Evolutionary conservation across 805 yeast genomes (phyloP), one percentile per base, ranked within the genome.

Genomic region (Scheffersomyces ergatensis): DNA sequence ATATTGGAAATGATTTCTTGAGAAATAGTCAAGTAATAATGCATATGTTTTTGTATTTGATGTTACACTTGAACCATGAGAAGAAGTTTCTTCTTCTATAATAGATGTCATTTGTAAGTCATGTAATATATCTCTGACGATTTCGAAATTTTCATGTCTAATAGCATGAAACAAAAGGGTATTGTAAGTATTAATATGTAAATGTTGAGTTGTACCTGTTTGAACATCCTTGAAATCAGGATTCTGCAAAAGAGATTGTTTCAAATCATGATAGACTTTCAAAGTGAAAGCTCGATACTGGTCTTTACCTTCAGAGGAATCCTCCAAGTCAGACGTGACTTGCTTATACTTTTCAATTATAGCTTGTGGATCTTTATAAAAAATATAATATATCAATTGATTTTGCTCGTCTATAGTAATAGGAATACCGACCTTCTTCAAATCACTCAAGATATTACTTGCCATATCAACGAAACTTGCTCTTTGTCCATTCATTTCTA

Each of bases 371-470:
- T 70, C 75, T 18, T 50, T 54, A 49, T 53, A 70, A 41, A 65
- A 67, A 3, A 55, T 50, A 39, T 56, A 48, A 38, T 53, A 59
- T 5, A 67, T 35, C 40, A 67, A 39, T 30, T 47, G 40, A 23
- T 53, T 57, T 39, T 58, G 67, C 47, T 69, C 73, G 17, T 39
- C 41, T 3, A 50, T 38, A 1, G 67, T 55, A 6, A 67, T 39
- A 8, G 67, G 67, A 15, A 66, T 41, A 1, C 46, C 50, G 3
- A 54, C 47, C 4, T 38, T 34, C 13, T 50, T 53, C 37, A 66
- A 39, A 40, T 68, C 74, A 31, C 49, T 46, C 8, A 67, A 39
- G 0, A 69, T 47, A 4, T 47, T 48, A 38, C 54, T 47, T 24
- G 60, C 48, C 43, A 49, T 51, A 13, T 37, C 35, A 7, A 59